Conservation (phyloP, 2,329 filamentous ascomycete species). For the Penicillium brasilianum region DNA sequence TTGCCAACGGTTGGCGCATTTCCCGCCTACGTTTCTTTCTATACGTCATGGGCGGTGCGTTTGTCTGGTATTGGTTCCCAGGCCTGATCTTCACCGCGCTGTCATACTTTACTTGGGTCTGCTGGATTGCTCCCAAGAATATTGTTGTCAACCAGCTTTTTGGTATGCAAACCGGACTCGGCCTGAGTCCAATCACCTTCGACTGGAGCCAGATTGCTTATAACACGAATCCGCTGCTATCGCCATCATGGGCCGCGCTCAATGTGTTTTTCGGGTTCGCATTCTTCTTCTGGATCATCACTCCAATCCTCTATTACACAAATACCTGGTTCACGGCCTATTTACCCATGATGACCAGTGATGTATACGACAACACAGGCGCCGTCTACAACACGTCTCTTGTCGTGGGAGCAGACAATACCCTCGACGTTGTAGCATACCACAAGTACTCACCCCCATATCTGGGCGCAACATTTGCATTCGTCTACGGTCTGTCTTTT, state of each 20-base stretch:
- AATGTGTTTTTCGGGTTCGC: slow-evolving; percentile 48
- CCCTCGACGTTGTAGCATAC: slow-evolving; percentile 65
- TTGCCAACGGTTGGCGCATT: slow-evolving; percentile 47
- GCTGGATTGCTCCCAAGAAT: slow-evolving; percentile 57
- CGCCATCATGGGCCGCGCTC: slow-evolving; percentile 44
- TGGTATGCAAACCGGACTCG: slow-evolving; percentile 41
- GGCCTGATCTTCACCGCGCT: slow-evolving; percentile 57
- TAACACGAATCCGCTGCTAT: slow-evolving; percentile 42
- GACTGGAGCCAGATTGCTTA: slow-evolving; percentile 44
- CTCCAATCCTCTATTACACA: slow-evolving; percentile 40
- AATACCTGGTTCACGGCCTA: slow-evolving; percentile 38
- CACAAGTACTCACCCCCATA: slow-evolving; percentile 68
- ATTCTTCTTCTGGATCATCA: slow-evolving; percentile 43
- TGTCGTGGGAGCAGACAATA: slow-evolving; percentile 58
- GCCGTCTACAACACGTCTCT: slow-evolving; percentile 61
- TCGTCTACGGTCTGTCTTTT: slow-evolving; percentile 64
- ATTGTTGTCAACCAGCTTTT: slow-evolving; percentile 55
- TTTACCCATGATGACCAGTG: slow-evolving; percentile 35
- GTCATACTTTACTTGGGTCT: slow-evolving; percentile 55
- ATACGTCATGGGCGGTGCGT: slow-evolving; percentile 36
- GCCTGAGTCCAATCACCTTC: slow-evolving; percentile 39
- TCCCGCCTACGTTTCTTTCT: slow-evolving; percentile 47
- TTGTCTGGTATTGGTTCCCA: slow-evolving; percentile 59
- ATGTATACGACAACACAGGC: slow-evolving; percentile 52
- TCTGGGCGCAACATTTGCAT: slow-evolving; percentile 61